Evolutionary conservation across 306 rosid genomes (phyloP), one percentile per base, ranked within the genome.

Genomic region (Luffa aegyptiaca): DNA sequence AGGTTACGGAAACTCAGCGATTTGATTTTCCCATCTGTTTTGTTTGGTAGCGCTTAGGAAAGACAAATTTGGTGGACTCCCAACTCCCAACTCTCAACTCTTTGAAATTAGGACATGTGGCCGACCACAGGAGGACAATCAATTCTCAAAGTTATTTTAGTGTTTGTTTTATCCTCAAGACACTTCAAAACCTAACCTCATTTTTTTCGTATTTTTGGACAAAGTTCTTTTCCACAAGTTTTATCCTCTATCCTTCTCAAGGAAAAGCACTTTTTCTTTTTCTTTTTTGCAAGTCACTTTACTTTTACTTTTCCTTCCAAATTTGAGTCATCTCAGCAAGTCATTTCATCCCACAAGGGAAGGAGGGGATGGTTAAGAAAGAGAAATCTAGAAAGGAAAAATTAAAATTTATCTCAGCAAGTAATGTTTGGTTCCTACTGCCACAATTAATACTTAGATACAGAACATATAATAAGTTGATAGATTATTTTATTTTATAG

Each of bases 151-250:
- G 2, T 10, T n/a, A 26, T 45, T 44, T 11, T 70, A n/a, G 10
- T 8, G 13, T 21, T 44, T 37, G 0, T 12, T 71, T 71, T 71
- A 10, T 71, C 20, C 58, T 0, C 20, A 70, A 45, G 39, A 45
- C 56, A 45, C 55, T 66, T 44, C 75, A 17, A 42, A 69, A 69
- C 53, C 75, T 44, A 69, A 69, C 36, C 75, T 69, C 53, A 69
- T n/a, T 39, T 16, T 44, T 64, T 36, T 64, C 20, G 20, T 62
- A 33, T 62, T 14, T 33, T 14, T 63, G 9, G 4, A 62, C 42
- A 62, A 62, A 26, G 37, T 11, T 26, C 41, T 55, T 5, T 6
- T 21, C 64, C 33, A 26, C 45, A 35, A 36, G 46, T 64, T 64
- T 12, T 7, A 14, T 64, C 1, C 14, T 35, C 35, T 64, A 20